Evolutionary conservation across 257 asterid genomes (phyloP), one percentile per base, ranked within the genome.

Genomic region (Primulina tabacum): DNA sequence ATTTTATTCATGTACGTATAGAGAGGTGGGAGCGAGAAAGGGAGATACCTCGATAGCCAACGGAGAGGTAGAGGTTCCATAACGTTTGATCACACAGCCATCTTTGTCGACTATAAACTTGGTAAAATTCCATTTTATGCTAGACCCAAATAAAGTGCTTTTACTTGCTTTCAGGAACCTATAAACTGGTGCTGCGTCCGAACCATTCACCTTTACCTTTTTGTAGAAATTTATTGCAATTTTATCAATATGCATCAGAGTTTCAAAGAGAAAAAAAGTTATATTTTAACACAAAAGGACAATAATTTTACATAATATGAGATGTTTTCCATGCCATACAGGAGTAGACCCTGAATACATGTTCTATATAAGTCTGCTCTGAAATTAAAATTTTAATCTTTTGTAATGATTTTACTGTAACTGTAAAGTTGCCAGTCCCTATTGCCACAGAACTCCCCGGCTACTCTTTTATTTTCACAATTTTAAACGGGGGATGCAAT

Each of bases 71-170:
- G 88, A 16, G 8, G 96, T 34, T 74, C 81, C 89, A 75, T 86
- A 92, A 29, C 96, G 97, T 52, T 43, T 34, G 73, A 90, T 79
- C 29, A 92, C 97, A 35, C 62, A 72, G 24, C 98, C 98, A 33
- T 90, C 94, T 80, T 78, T 86, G 86, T 90, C 96, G 20, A 92
- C 92, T 63, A 92, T 71, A 75, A 92, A 92, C 86, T 92, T 92
- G 26, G 97, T 90, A 79, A 92, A 92, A 83, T 92, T 92, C 98
- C 97, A 92, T 70, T 88, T 90, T 76, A 90, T 88, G 72, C 90
- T 71, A 24, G 90, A 86, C 32, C 97, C 90, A 8, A 74, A 85
- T 47, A 71, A 73, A 14, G 92, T 80, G 40, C 89, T 82, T 82
- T 80, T 82, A 71, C 84, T 90, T 62, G 90, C 86, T 81, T 90